Evolutionary conservation across 2,329 filamentous ascomycete genomes (phyloP).

Genomic region (Stachybotrys chlorohalonatus): DNA sequence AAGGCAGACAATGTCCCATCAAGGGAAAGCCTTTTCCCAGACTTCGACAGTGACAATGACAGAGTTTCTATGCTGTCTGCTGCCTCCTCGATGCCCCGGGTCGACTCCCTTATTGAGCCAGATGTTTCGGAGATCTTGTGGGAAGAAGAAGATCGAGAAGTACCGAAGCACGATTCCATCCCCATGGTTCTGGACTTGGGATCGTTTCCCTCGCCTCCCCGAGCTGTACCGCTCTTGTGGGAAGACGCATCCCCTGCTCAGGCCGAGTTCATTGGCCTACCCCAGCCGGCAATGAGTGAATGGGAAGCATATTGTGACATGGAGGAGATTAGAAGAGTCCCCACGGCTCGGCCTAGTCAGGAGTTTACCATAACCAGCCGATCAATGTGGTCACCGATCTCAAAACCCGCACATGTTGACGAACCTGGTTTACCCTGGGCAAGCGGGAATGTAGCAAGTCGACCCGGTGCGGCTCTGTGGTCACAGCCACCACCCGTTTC

Average conservation of each 20-base stretch:
- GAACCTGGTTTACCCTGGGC: too few species aligned
- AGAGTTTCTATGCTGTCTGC: not conserved
- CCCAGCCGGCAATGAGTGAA: conserved; percentile 15
- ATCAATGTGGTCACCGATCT: not conserved
- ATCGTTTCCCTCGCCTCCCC: not conserved
- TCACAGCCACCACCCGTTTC: too few species aligned
- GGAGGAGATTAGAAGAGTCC: not conserved
- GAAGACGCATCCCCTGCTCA: conserved; percentile 5
- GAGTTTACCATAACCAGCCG: not conserved
- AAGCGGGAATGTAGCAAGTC: too few species aligned
- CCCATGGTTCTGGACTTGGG: conserved; percentile 2
- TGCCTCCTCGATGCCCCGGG: not conserved
- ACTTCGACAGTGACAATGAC: conserved; percentile 1
- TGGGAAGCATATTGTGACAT: not conserved
- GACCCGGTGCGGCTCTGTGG: too few species aligned
- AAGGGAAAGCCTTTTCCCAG: conserved; percentile 39
- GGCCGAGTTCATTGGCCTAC: conserved; percentile 15
- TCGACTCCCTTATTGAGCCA: not conserved
- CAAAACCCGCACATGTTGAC: not conserved
- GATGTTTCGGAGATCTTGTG: not conserved
- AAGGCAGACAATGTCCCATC: conserved; percentile 43
- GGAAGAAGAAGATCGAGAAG: not conserved
- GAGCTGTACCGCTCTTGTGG: conserved; percentile 13
- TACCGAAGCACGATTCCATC: not conserved
- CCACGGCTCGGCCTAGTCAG: not conserved